Evolutionary conservation across 2,329 filamentous ascomycete species (phyloP), one percentile per base, ranked within the genome.

Genomic region (Phialemonium atrogriseum): DNA sequence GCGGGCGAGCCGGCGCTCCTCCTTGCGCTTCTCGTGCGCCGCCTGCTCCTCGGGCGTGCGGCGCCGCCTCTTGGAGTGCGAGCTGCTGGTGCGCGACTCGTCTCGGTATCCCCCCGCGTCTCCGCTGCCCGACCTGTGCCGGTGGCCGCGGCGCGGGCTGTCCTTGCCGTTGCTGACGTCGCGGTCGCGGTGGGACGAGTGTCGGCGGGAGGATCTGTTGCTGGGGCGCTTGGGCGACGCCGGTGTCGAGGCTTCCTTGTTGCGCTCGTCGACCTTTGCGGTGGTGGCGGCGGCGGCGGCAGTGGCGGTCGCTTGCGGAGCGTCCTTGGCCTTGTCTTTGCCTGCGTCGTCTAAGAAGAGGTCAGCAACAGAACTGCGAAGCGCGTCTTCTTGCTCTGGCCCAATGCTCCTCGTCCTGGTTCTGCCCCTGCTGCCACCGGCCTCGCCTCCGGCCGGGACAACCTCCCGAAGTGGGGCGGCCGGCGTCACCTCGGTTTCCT

Each of bases 331-430:
- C 49, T 53, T 60, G 47, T 49, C 52, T 48, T 54, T 66, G 43
- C 30, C 37, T 42, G 48, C 51, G 34, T 68, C 65, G 56, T 70
- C 68, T 73, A 60, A 58, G 55, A 60, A 66, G 50, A 65, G 59
- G 68, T 74, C 64, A 74, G 70, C 60, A 65, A 65, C 60, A 54
- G 60, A 58, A 53, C 56, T 52, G 49, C 54, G 49, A 56, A 62
- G 52, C 46, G 57, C 58, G 43, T 54, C 49, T 40, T 60, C 53
- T 44, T 52, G 44, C 44, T 47, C 49, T 36, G 30, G 43, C 58
- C 51, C 54, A 50, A 50, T 51, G 46, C 38, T 39, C 35, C 44
- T 39, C 46, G 49, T 48, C 42, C 50, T 45, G 40, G 50, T 45
- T 43, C 49, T 44, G 30, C 42, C 46, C 30, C 42, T 41, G 9